A percentile compares a stretch with the other conserved stretches of the same genome.
These are phyloP conservation scores for Coemansia sp. DNA, from an alignment of 192 early-diverging fungal species.

Conservation along the genomic window DNA sequence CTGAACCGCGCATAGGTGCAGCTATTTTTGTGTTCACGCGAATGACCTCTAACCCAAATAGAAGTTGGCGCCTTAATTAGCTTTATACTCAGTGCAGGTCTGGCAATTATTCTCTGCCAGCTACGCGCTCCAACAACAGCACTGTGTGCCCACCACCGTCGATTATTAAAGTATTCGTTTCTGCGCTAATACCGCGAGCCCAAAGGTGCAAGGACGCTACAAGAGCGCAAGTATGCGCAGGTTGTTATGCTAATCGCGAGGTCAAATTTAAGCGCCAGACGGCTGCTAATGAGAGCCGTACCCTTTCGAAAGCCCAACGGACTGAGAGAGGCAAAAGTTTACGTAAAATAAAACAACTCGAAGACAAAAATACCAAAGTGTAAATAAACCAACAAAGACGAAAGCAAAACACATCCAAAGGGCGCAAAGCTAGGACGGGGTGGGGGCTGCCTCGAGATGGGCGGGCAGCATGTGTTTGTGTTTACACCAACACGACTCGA, in stretches of 20 bases:
- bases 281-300: background rate
- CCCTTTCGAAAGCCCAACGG: background rate
- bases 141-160: too few species aligned
- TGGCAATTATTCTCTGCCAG: background rate
- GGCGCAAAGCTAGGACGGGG: background rate
- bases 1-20: constrained; percentile 20
- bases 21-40: background rate
- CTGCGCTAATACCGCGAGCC: background rate
- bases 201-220: background rate
- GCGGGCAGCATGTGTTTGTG: background rate
- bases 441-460: background rate
- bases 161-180: background rate
- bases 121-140: background rate
- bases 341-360: constrained; percentile 6
- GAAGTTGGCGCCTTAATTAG: background rate
- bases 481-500: background rate
- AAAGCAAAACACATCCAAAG: constrained; percentile 1
- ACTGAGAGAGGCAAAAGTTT: background rate
- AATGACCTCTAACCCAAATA: background rate
- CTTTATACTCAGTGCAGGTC: background rate
- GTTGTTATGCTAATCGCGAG: background rate
- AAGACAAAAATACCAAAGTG: background rate
- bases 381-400: background rate
- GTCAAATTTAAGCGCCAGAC: background rate
- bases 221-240: background rate